Evolutionary conservation across 2,329 filamentous ascomycete species (phyloP).

Genomic region (Drechslerella dactyloides): DNA sequence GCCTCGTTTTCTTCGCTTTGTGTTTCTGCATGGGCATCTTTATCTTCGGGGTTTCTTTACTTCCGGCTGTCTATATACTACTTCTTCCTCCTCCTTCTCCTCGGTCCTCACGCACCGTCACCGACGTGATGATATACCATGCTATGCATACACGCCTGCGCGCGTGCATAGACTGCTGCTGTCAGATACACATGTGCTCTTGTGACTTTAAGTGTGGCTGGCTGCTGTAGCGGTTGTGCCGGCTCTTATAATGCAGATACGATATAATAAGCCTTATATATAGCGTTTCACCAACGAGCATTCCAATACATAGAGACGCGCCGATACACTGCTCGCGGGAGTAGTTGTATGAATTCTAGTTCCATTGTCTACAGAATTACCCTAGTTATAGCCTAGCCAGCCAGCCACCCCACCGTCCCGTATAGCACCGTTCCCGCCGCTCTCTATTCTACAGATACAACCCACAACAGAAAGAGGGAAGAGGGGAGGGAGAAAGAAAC

Average conservation of each 20-base stretch:
- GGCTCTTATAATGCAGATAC: conserved; percentile 44
- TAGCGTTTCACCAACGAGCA: too few relatives aligned
- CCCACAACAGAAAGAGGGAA: too few relatives aligned
- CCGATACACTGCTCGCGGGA: too few relatives aligned
- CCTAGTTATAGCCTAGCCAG: too few relatives aligned
- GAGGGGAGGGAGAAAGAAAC: too few relatives aligned
- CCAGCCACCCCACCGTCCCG: too few relatives aligned
- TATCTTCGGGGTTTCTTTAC: conserved; percentile 50
- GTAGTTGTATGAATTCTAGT: too few relatives aligned
- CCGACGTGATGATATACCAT: conserved; percentile 50
- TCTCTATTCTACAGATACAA: too few relatives aligned
- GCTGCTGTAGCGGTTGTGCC: neutral
- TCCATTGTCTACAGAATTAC: too few relatives aligned
- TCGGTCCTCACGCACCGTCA: conserved; percentile 34
- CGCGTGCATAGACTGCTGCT: too few relatives aligned
- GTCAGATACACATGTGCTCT: conserved; percentile 6
- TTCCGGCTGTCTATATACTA: conserved; percentile 50
- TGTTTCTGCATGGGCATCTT: conserved; percentile 28
- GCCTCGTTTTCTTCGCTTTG: conserved; percentile 18
- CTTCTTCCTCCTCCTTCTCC: conserved; percentile 29
- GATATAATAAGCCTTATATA: conserved; percentile 26
- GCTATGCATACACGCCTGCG: conserved; percentile 10
- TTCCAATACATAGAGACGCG: too few relatives aligned
- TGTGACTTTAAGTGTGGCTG: neutral
- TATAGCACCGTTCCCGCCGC: too few relatives aligned